Conservation (phyloP, 2,329 filamentous ascomycete species). For the Aspergillus chevalieri region DNA sequence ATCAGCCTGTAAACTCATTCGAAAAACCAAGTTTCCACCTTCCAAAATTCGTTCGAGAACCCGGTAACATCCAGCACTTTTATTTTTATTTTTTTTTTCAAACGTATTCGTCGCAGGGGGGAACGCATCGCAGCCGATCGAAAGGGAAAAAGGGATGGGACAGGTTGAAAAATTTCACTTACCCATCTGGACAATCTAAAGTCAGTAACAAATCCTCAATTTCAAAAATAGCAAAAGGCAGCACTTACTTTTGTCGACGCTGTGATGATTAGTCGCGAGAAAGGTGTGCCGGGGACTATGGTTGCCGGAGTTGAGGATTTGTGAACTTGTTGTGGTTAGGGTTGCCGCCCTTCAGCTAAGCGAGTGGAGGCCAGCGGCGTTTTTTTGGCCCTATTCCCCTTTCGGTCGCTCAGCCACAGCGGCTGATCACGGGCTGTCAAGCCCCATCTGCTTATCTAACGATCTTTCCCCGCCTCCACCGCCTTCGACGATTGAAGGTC, state of each 20-base stretch:
- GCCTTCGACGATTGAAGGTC: background rate
- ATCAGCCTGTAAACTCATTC: background rate
- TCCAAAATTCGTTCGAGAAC: background rate
- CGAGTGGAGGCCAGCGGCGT: constrained; percentile 23
- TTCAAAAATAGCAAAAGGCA: constrained; percentile 8
- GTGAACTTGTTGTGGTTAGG: constrained; percentile 38
- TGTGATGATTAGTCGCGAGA: constrained; percentile 42
- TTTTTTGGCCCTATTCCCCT: constrained; percentile 22
- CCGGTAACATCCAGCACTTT: background rate
- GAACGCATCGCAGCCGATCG: constrained; percentile 22
- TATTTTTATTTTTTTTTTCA: constrained; percentile 16
- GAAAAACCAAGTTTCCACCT: background rate
- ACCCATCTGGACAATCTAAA: constrained; percentile 52
- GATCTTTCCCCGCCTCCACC: constrained; percentile 7
- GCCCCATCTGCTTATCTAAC: background rate
- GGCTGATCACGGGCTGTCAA: constrained; percentile 7
- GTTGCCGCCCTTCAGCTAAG: constrained; percentile 42
- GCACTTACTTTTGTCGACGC: constrained; percentile 48
- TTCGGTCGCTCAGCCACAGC: constrained; percentile 8
- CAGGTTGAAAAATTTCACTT: constrained; percentile 39
- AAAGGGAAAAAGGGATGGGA: constrained; percentile 20
- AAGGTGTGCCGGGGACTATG: constrained; percentile 33
- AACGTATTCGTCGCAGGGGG: constrained; percentile 16
- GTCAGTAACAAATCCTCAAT: constrained; percentile 20
- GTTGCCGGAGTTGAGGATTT: constrained; percentile 37